Conservation (phyloP, 768 basidiomycete genomes). For the Trametes villosa region DNA sequence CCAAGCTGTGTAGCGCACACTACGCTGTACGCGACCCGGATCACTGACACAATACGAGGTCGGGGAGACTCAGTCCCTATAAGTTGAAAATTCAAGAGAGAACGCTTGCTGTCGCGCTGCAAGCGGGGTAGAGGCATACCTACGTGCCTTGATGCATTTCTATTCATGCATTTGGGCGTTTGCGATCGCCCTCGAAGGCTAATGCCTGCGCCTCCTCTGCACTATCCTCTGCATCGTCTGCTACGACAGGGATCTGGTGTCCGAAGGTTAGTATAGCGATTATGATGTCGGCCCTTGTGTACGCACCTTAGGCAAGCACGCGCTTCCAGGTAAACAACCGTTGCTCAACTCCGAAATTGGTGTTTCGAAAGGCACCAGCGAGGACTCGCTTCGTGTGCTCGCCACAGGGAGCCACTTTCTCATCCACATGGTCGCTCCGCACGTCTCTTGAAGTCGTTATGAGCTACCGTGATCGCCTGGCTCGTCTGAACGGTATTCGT, state of each 20-base stretch:
- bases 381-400: slow-evolving; percentile 30
- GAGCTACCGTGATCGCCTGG: background rate
- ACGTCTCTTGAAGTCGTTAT: background rate
- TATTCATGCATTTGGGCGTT: too few relatives aligned
- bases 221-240: slow-evolving; percentile 68
- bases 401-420: slow-evolving; percentile 38
- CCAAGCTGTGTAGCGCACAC: too few relatives aligned
- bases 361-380: slow-evolving; percentile 28
- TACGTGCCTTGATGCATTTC: too few relatives aligned
- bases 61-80: too few relatives aligned
- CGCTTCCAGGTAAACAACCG: slow-evolving; percentile 65
- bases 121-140: too few relatives aligned
- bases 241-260: slow-evolving; percentile 63
- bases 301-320: slow-evolving; percentile 61
- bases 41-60: too few relatives aligned
- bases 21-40: too few relatives aligned
- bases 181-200: too few relatives aligned
- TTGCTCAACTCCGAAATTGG: slow-evolving; percentile 46
- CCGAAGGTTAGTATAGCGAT: slow-evolving; percentile 1
- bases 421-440: slow-evolving; percentile 27
- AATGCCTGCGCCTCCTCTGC: too few relatives aligned
- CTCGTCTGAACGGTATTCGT: background rate
- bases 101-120: too few relatives aligned
- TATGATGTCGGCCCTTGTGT: too few relatives aligned
- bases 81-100: too few relatives aligned